Base-by-base conservation (phyloP, 2,329 filamentous ascomycete species). In the Lecanosticta acicola region DNA sequence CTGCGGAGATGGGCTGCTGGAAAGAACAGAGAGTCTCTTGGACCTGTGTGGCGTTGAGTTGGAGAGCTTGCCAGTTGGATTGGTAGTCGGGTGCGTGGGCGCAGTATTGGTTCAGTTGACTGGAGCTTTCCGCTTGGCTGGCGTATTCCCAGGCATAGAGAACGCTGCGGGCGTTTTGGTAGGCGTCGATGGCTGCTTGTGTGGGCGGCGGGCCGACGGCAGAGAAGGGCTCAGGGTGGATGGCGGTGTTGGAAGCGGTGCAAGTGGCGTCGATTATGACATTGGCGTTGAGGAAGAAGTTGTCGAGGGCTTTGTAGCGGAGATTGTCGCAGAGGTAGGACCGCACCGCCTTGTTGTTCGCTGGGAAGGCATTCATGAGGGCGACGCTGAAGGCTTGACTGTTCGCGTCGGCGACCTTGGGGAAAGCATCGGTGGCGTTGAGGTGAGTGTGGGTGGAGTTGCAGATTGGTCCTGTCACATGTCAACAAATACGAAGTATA, bases 271-370 rank as follows among this genome's bases (percentile, higher is more conserved):
- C 48, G 13, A 54, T 48, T 36, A 60, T 43, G 11, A 32, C 20
- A 10, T n/a, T 16, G 33, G 49, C 48, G 41, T 56, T 43, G 38
- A 62, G 42, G 11, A 49, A 35, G 53, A 62, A 59, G 45, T 38
- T 40, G 26, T 55, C 46, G 34, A 63, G 43, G 29, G 50, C 43
- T 14, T 48, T 24, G 41, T 53, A 55, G 24, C 48, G 49, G 33
- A 63, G 48, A 40, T 54, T 55, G 42, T 53, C 34, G 49, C 60
- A 63, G 24, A 62, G 47, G 52, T 60, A 58, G 24, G 39, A 32
- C 39, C 50, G 53, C 20, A 47, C 42, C 1, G 46, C 29, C 9
- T 40, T 51, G 34, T 55, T 51, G 41, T 37, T 37, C n/a, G 39
- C 10, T 16, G 45, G 34, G 48, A 63, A 61, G 10, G 57, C 41